Conservation (phyloP, 345 rosid species). For the Ailanthus altissimus region DNA sequence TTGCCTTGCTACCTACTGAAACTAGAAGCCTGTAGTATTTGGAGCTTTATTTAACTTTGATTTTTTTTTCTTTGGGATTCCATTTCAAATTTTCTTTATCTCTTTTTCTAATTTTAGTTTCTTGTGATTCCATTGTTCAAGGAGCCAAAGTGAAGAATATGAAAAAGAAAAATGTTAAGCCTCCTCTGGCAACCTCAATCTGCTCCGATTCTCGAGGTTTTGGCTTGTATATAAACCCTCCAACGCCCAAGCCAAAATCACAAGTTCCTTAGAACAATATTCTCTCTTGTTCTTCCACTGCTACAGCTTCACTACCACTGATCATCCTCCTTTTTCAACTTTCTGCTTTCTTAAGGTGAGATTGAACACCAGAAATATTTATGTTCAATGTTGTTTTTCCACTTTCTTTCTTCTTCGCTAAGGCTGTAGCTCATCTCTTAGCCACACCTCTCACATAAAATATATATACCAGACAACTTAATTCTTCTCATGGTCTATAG, state of each 20-base stretch:
- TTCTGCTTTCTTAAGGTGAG: conserved; percentile 13
- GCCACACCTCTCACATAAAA: too few species aligned
- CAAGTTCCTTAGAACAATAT: conserved; percentile 8
- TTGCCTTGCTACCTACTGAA: conserved; percentile 23
- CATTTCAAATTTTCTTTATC: conserved; percentile 25
- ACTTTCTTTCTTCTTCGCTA: neutral
- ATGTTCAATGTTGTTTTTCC: neutral
- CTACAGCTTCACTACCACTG: neutral
- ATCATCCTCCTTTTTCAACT: neutral
- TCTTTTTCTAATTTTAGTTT: conserved; percentile 29
- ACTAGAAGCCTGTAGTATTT: conserved; percentile 19
- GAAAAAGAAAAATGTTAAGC: conserved; percentile 38
- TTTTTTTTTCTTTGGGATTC: conserved; percentile 29
- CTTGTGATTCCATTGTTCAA: conserved; percentile 37
- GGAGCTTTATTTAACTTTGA: conserved; percentile 27
- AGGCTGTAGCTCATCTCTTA: too few species aligned
- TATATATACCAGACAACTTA: too few species aligned
- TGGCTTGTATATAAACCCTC: conserved; percentile 35
- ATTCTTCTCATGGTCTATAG: too few species aligned
- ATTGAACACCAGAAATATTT: neutral
- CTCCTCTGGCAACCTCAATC: conserved; percentile 28
- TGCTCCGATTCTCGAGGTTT: conserved; percentile 35
- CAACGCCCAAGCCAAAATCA: conserved; percentile 25
- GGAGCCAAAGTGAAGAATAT: conserved; percentile 36
- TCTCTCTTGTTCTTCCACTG: conserved; percentile 2